These are phyloP conservation scores for Pseudoneurospora amorphoporcata DNA, from an alignment of 495 filamentous ascomycete genomes.

Conservation along the genomic window DNA sequence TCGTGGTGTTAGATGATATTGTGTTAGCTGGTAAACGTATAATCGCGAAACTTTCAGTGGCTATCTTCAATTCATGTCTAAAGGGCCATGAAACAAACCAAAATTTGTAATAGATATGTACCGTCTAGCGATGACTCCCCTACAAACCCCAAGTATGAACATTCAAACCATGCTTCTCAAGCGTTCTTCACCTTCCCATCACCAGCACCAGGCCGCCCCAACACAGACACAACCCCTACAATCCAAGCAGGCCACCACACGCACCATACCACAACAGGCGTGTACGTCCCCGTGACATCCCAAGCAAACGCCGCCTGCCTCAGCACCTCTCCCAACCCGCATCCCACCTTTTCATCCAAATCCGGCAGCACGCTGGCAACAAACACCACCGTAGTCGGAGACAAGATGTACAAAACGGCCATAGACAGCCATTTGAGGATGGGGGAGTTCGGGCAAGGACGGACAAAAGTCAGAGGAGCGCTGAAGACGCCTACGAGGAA, in stretches of 20 bases:
- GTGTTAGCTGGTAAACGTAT: not conserved
- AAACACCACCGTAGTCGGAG: constrained; percentile 54
- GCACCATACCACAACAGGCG: constrained; percentile 84
- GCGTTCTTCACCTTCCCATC: constrained; percentile 22
- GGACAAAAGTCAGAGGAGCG: constrained; percentile 63
- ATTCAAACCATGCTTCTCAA: constrained; percentile 2
- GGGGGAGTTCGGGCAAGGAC: constrained; percentile 32
- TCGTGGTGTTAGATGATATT: not conserved
- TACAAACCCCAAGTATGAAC: not conserved
- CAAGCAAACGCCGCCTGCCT: constrained; percentile 77
- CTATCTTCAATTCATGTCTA: not conserved
- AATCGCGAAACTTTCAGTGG: not conserved
- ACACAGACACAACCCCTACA: constrained; percentile 38
- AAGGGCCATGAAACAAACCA: not conserved
- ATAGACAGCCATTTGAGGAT: constrained; percentile 15
- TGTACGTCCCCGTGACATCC: constrained; percentile 87
- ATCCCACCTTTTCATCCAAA: constrained; percentile 10
- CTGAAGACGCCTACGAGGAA: constrained; percentile 75
- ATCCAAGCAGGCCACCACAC: constrained; percentile 99
- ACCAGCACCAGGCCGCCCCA: constrained; percentile 18
- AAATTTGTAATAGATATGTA: not conserved
- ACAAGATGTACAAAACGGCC: constrained; percentile 45
- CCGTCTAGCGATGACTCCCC: not conserved
- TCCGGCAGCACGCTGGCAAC: constrained; percentile 42
- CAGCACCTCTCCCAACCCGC: constrained; percentile 44